Evolutionary conservation across 2,329 filamentous ascomycete species (phyloP).

Genomic region (Parastagonospora nodorum): DNA sequence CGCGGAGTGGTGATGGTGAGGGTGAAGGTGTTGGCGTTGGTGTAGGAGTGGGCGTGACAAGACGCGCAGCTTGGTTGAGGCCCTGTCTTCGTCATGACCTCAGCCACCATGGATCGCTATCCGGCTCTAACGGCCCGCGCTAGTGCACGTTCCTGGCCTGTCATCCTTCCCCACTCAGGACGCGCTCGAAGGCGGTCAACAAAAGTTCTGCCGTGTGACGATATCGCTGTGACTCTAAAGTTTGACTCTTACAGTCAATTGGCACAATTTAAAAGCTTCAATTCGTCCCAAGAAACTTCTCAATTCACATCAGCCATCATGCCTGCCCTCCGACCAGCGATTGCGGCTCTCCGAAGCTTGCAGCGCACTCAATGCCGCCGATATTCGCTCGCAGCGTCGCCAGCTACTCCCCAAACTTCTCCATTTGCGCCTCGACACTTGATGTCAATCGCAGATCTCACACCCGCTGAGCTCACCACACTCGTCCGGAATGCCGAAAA

Average conservation of each 20-base stretch:
- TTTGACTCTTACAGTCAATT: constrained; percentile 24
- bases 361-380: constrained; percentile 29
- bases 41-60: not conserved
- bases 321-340: constrained; percentile 37
- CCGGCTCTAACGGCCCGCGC: constrained; percentile 1
- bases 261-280: constrained; percentile 11
- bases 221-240: constrained; percentile 1
- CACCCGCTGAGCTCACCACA: constrained; percentile 75
- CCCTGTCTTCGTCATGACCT: constrained; percentile 21
- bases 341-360: constrained; percentile 38
- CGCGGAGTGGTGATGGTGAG: constrained; percentile 2
- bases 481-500: constrained; percentile 81
- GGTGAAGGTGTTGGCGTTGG: not conserved
- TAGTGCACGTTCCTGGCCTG: not conserved
- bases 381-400: constrained; percentile 36
- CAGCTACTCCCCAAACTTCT: constrained; percentile 53
- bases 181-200: constrained; percentile 19
- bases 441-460: constrained; percentile 87
- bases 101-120: constrained; percentile 11
- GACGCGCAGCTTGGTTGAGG: constrained; percentile 2
- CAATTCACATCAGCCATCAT: constrained; percentile 25
- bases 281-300: constrained; percentile 8
- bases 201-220: constrained; percentile 17
- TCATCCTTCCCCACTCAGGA: constrained; percentile 1
- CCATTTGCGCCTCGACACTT: constrained; percentile 78